phyloP scores from a whole-genome alignment of 2,329 filamentous ascomycete genomes.

The Fusarium siculi region DNA sequence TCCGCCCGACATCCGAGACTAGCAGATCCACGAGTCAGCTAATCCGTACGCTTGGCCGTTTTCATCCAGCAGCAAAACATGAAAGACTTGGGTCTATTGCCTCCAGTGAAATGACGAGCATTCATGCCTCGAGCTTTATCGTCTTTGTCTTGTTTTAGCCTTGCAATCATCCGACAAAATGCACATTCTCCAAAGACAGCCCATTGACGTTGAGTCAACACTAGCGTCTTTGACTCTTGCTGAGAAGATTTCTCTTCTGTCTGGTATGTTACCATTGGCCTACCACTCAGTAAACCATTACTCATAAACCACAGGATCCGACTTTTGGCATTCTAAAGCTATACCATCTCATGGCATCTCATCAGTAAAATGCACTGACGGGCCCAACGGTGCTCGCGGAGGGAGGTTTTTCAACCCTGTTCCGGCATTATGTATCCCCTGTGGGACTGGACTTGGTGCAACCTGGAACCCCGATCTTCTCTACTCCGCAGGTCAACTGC shows the following conservation, averaged over 20 bases:
- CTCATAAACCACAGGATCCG: not conserved
- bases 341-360: conserved; percentile 1
- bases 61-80: not conserved
- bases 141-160: not conserved
- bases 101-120: not conserved
- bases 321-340: conserved; percentile 18
- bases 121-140: not conserved
- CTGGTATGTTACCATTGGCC: not conserved
- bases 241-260: conserved; percentile 22
- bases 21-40: not conserved
- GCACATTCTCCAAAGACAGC: conserved; percentile 13
- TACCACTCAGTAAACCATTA: rapidly evolving
- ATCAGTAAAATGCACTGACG: conserved; percentile 21
- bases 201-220: conserved; percentile 13
- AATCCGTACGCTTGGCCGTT: not conserved
- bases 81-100: not conserved
- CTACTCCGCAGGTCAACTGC: conserved; percentile 12
- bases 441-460: conserved; percentile 47
- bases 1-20: not conserved
- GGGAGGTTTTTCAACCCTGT: conserved; percentile 26
- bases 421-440: conserved; percentile 29
- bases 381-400: conserved; percentile 30
- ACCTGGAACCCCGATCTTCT: conserved; percentile 50
- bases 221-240: conserved; percentile 17
- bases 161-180: not conserved